Evolutionary conservation across 495 filamentous ascomycete genomes (phyloP).

Genomic region (Talaromyces liani): DNA sequence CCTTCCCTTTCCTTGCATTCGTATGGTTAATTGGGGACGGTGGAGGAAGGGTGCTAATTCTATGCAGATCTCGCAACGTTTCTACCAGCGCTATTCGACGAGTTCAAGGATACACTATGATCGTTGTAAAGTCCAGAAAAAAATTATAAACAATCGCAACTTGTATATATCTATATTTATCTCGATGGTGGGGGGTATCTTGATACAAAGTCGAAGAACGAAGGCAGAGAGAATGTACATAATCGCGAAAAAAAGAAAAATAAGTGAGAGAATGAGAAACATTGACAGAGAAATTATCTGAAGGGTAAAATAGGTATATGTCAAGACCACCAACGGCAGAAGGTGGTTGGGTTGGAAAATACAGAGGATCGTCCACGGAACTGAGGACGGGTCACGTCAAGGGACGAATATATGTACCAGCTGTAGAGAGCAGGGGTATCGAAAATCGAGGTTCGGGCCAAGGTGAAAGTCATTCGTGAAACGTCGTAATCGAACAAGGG

Average conservation of each 20-base stretch:
- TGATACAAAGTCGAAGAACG: not conserved
- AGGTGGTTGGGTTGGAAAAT: not conserved
- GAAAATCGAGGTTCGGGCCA: not conserved
- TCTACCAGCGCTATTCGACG: not conserved
- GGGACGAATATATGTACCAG: not conserved
- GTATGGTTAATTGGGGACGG: too few species aligned
- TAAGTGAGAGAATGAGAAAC: not conserved
- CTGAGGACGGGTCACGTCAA: not conserved
- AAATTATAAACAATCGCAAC: not conserved
- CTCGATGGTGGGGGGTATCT: conserved; percentile 3
- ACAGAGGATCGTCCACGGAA: not conserved
- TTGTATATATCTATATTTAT: conserved; percentile 2
- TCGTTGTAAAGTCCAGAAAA: not conserved
- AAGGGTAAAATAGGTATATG: not conserved
- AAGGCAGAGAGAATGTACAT: conserved; percentile 4
- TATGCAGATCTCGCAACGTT: not conserved
- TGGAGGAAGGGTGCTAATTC: too few species aligned
- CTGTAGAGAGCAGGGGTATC: not conserved
- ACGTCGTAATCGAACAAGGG: not conserved
- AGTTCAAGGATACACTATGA: not conserved
- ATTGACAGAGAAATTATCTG: not conserved
- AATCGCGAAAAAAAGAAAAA: not conserved
- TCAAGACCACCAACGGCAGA: not conserved
- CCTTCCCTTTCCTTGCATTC: too few species aligned
- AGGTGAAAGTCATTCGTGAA: not conserved